These are phyloP conservation scores for Hsuehochloa calcarea DNA, from an alignment of 176 grass and related monocot genomes.

Conservation along the genomic window DNA sequence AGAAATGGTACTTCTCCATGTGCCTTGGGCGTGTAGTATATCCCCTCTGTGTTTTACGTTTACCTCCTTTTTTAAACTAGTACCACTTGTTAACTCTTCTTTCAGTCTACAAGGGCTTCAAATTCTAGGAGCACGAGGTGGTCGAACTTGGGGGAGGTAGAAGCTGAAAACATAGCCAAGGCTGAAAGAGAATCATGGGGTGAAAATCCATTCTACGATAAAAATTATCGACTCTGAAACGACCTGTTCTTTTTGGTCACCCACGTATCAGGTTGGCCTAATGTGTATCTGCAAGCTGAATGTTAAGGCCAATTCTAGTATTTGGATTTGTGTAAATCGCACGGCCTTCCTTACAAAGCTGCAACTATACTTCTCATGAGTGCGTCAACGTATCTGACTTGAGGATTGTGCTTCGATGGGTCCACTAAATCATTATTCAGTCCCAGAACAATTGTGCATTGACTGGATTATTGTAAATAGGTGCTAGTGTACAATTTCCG, in stretches of 20 bases:
- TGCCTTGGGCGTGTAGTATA: not conserved
- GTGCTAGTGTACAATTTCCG: not conserved
- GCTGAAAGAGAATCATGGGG: conserved; percentile 66
- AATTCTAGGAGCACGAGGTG: conserved; percentile 46
- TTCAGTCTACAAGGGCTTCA: conserved; percentile 61
- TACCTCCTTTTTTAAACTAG: not conserved
- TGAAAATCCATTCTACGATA: conserved; percentile 79
- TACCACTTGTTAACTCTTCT: not conserved
- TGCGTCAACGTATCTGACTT: not conserved
- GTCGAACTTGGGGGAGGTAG: conserved; percentile 71
- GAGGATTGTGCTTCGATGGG: conserved; percentile 3
- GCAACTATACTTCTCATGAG: not conserved
- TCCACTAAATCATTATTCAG: not conserved
- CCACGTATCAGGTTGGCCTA: conserved; percentile 1
- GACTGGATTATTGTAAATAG: conserved; percentile 36
- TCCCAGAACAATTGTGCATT: not conserved
- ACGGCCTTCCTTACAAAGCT: not conserved
- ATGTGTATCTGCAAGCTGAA: not conserved
- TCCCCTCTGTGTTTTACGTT: not conserved
- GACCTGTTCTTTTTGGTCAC: not conserved
- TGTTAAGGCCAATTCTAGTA: not conserved
- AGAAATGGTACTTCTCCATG: not conserved
- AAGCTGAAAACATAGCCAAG: conserved; percentile 45
- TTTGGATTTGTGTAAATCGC: not conserved
- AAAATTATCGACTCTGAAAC: conserved; percentile 45